Conservation (phyloP, 1,139 yeast species). For the Protomyces inouyei region DNA sequence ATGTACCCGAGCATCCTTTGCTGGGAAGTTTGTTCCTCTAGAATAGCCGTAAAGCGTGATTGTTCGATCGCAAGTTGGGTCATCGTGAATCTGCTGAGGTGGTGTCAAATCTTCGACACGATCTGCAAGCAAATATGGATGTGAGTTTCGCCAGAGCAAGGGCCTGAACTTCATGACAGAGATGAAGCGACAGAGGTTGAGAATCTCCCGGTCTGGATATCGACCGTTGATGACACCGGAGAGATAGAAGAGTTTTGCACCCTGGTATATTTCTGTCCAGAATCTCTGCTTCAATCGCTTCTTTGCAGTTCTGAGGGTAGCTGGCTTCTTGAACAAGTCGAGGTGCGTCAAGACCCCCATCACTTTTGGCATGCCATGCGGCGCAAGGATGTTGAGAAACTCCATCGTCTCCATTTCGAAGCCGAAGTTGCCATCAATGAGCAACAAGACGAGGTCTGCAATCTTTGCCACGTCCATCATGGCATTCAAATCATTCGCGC, state of each 20-base stretch:
- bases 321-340: constrained; percentile 84
- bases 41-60: constrained; percentile 90
- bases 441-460: constrained; percentile 81
- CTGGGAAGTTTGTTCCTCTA: constrained; percentile 85
- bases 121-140: constrained; percentile 88
- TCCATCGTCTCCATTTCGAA: constrained; percentile 99
- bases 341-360: constrained; percentile 93
- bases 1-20: constrained; percentile 73
- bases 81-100: constrained; percentile 71
- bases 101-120: constrained; percentile 94
- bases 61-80: constrained; percentile 80
- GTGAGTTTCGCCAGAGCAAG: constrained; percentile 97
- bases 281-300: constrained; percentile 88
- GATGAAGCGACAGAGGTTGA: constrained; percentile 85
- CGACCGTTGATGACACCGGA: constrained; percentile 97
- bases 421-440: constrained; percentile 96
- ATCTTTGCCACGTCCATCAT: constrained; percentile 96
- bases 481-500: constrained; percentile 84
- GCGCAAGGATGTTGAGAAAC: constrained; percentile 89
- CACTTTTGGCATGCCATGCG: constrained; percentile 98
- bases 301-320: constrained; percentile 86
- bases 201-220: constrained; percentile 93
- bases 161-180: constrained; percentile 98
- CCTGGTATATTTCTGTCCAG: constrained; percentile 99
- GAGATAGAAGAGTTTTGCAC: constrained; percentile 89